Evolutionary conservation across 495 filamentous ascomycete species (phyloP).

Genomic region (Xylaria sp.): DNA sequence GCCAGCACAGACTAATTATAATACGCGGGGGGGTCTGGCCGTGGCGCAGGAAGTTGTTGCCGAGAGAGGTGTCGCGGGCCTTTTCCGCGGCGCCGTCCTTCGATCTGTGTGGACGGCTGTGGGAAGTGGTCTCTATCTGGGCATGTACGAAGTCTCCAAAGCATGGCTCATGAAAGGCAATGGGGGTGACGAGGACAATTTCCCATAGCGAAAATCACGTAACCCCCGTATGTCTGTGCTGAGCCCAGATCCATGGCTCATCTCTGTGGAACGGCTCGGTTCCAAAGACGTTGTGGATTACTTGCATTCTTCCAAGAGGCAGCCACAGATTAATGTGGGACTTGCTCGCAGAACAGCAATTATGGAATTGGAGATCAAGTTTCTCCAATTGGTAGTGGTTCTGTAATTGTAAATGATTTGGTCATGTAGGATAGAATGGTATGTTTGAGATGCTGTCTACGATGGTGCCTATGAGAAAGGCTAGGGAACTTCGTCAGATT

Average conservation of each 20-base stretch:
- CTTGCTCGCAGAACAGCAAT: neutral
- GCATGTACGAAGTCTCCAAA: slow-evolving; percentile 82
- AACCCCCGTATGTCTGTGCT: neutral
- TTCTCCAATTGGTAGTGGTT: neutral
- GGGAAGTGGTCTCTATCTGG: slow-evolving; percentile 82
- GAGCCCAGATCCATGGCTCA: neutral
- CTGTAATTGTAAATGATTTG: neutral
- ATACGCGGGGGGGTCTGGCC: slow-evolving; percentile 48
- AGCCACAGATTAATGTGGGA: neutral
- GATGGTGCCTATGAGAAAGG: neutral
- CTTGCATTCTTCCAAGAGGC: neutral
- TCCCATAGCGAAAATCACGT: slow-evolving; percentile 14
- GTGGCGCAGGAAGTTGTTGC: slow-evolving; percentile 67
- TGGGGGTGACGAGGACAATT: slow-evolving; percentile 23
- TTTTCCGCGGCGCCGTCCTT: slow-evolving; percentile 80
- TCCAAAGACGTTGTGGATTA: neutral
- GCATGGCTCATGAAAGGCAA: slow-evolving; percentile 67
- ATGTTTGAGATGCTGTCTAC: neutral
- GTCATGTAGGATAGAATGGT: neutral
- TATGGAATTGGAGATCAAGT: neutral
- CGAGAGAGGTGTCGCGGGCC: slow-evolving; percentile 70
- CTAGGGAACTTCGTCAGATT: neutral
- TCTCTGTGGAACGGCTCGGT: slow-evolving; percentile 7
- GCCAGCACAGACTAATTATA: slow-evolving; percentile 18
- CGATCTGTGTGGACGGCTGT: slow-evolving; percentile 82